Conservation (phyloP, 495 filamentous ascomycete genomes). For the Entonaema liquescens region DNA sequence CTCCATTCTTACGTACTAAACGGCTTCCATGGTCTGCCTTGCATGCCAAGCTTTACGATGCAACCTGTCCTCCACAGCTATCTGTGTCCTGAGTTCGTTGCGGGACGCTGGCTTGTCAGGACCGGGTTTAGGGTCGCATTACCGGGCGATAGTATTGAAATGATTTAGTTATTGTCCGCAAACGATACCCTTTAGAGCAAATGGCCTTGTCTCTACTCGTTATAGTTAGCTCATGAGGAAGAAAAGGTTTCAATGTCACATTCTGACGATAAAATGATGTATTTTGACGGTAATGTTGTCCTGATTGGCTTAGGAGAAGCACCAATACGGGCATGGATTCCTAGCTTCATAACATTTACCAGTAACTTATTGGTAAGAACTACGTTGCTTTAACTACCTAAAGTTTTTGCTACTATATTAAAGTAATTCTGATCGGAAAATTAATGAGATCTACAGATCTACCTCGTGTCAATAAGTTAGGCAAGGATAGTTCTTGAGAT, state of each 20-base stretch:
- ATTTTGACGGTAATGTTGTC: constrained; percentile 9
- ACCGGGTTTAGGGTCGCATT: constrained; percentile 25
- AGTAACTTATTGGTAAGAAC: constrained; percentile 8
- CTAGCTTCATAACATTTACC: constrained; percentile 3
- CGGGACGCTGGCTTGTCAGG: constrained; percentile 26
- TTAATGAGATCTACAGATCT: constrained; percentile 37
- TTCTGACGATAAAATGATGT: constrained; percentile 31
- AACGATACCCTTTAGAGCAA: constrained; percentile 30
- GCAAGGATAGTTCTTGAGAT: constrained; percentile 21
- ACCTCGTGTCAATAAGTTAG: constrained; percentile 36
- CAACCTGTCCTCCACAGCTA: constrained; percentile 34
- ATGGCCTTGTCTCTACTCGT: constrained; percentile 24
- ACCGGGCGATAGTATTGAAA: constrained; percentile 32
- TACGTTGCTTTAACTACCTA: not conserved
- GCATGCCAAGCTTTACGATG: constrained; percentile 45
- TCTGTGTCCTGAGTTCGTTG: constrained; percentile 14
- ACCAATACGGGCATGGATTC: constrained; percentile 12
- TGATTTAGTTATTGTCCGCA: constrained; percentile 26
- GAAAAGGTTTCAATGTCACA: constrained; percentile 2
- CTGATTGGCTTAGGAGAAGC: constrained; percentile 8
- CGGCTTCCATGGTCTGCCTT: constrained; percentile 32
- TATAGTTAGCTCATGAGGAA: constrained; percentile 22
- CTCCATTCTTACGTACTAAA: constrained; percentile 13
- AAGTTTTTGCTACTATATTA: not conserved
- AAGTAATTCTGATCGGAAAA: constrained; percentile 4